Conservation (phyloP, 179 eudicot genomes). For the Silene noctiflora region DNA sequence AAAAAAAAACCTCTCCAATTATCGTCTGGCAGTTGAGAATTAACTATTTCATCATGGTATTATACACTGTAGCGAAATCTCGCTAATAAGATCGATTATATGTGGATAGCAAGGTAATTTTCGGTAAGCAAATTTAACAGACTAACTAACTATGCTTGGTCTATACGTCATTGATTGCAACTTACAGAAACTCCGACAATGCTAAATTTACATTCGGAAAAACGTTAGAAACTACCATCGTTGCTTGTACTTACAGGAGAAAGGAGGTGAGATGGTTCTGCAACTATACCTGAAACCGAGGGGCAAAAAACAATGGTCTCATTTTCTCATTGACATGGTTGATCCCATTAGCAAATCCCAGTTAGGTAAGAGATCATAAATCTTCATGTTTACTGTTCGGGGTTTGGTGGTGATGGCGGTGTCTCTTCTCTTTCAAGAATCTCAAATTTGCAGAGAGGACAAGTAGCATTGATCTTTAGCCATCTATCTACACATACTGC, state of each 20-base stretch:
- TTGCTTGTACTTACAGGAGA: slow-evolving; percentile 16
- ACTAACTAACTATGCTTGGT: background rate
- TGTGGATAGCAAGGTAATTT: too few species aligned
- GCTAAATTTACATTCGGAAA: slow-evolving; percentile 1
- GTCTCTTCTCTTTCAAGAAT: slow-evolving; percentile 37
- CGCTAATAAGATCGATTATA: too few species aligned
- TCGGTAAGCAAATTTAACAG: background rate
- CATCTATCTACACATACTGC: slow-evolving; percentile 75
- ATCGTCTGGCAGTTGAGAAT: too few species aligned
- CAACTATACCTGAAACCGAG: slow-evolving; percentile 24
- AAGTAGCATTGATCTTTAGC: slow-evolving; percentile 74
- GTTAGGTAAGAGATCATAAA: background rate
- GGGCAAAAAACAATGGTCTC: slow-evolving; percentile 31
- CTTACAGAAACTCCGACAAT: background rate
- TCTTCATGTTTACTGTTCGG: slow-evolving; percentile 33
- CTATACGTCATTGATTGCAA: slow-evolving; percentile 15
- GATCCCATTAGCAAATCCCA: slow-evolving; percentile 3
- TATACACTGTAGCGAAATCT: too few species aligned
- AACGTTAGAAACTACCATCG: background rate
- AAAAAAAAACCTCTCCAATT: too few species aligned
- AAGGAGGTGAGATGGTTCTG: slow-evolving; percentile 16
- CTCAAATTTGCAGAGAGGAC: slow-evolving; percentile 73
- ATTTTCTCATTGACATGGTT: slow-evolving; percentile 13
- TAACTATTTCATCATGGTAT: too few species aligned
- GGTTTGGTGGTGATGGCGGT: slow-evolving; percentile 28